Base-by-base conservation (phyloP, 2,329 filamentous ascomycete genomes). In the Hypoxylon sp. region DNA sequence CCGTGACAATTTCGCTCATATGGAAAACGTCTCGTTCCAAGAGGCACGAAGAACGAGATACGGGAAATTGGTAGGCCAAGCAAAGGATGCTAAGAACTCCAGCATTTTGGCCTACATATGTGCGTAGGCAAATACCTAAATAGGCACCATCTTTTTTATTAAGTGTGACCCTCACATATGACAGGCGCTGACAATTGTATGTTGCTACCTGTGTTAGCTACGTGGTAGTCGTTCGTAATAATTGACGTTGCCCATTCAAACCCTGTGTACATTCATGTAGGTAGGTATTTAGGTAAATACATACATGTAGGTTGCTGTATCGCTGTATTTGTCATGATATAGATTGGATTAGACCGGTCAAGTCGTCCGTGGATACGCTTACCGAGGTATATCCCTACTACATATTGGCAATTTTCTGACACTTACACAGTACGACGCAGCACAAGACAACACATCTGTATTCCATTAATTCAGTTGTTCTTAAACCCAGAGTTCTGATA, bases 391-490 rank as follows among this genome's bases (percentile, higher is more conserved):
- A 14, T 17, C n/a, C n/a, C 45, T 25, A 43, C 32, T 5, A 53
- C 5, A 23, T 10, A 50, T 19, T 49, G 17, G 11, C 41, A 23
- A 10, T 49, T 55, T 52, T 57, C 32, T 49, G 13, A 41, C 21
- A 58, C 45, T 68, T 56, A 49, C 43, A 67, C 48, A 36, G 53
- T 55, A 52, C 53, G 7, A 70, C 58, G 57, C 23, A 56, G 34
- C 60, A 70, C 67, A 60, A 61, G 49, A 70, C 67, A 70, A 36
- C 67, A 36, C 64, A 70, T 60, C 25, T 53, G 67, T 70, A 60
- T 67, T 60, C 53, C 67, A 53, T 60, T 13, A 41, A 19, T 34
- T n/a, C 36, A 52, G 11, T 7, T 23, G n/a, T 53, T n/a, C 11
- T 62, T 17, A 9, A 55, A 57, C 43, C 21, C 23, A 57, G 10